A percentile compares a stretch with the other conserved stretches of the same genome.
Evolutionary conservation across 2,329 filamentous ascomycete species (phyloP).

Genomic region (Lasiodiplodia sp.): DNA sequence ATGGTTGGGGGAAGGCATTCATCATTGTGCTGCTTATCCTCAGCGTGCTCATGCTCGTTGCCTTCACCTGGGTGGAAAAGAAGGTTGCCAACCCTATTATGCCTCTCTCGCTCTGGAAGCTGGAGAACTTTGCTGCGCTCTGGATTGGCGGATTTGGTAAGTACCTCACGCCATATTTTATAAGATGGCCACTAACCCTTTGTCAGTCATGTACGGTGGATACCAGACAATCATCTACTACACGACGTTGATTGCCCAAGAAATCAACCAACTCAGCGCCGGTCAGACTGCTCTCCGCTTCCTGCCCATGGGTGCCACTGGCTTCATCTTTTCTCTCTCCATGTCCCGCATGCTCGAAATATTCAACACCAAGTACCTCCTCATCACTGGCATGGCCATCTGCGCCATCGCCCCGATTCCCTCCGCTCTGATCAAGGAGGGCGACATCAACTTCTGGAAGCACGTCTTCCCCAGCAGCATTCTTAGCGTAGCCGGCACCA

Average conservation of each 20-base stretch:
- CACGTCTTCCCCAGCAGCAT: slow-evolving; percentile 50
- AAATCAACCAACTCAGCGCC: slow-evolving; percentile 49
- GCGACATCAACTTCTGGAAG: slow-evolving; percentile 42
- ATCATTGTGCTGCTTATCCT: slow-evolving; percentile 53
- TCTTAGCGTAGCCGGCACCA: slow-evolving; percentile 50
- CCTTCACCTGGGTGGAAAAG: slow-evolving; percentile 52
- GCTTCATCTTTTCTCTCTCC: slow-evolving; percentile 42
- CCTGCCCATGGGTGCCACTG: slow-evolving; percentile 51
- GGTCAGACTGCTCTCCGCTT: slow-evolving; percentile 51
- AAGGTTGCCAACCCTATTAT: slow-evolving; percentile 55
- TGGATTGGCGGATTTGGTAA: slow-evolving; percentile 54
- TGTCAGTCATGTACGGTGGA: slow-evolving; percentile 48
- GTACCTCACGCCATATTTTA: slow-evolving; percentile 25
- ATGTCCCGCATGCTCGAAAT: slow-evolving; percentile 41
- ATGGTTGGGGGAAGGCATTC: slow-evolving; percentile 55
- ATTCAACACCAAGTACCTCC: slow-evolving; percentile 48
- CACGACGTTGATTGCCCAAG: slow-evolving; percentile 51
- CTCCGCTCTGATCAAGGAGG: slow-evolving; percentile 35
- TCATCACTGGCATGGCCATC: slow-evolving; percentile 45
- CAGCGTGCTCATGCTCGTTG: slow-evolving; percentile 47
- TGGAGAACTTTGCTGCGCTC: slow-evolving; percentile 54
- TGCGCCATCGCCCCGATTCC: slow-evolving; percentile 50
- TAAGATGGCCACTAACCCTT: background rate
- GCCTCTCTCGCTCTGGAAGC: slow-evolving; percentile 55
- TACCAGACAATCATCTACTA: slow-evolving; percentile 55